These are phyloP conservation scores for Stagonosporopsis vannaccii DNA, from an alignment of 2,329 filamentous ascomycete genomes.

Conservation along the genomic window DNA sequence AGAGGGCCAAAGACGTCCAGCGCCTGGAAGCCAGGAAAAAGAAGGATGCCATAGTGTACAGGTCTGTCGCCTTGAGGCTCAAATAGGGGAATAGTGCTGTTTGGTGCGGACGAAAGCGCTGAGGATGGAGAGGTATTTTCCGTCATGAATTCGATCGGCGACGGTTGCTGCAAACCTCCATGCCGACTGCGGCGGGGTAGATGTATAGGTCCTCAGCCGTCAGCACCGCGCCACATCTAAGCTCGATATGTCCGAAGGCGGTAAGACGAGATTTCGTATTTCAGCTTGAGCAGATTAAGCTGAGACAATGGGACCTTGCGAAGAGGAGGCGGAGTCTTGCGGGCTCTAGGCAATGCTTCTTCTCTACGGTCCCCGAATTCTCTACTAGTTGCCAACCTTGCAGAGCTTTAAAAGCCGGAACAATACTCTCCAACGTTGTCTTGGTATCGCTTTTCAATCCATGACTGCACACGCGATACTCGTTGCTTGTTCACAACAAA, in stretches of 20 bases:
- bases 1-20: slow-evolving; percentile 54
- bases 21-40: slow-evolving; percentile 36
- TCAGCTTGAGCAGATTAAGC: slow-evolving; percentile 11
- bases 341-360: too few species aligned
- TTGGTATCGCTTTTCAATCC: too few species aligned
- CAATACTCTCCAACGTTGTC: too few species aligned
- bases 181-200: slow-evolving; percentile 12
- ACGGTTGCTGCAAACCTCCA: neutral
- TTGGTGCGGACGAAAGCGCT: neutral
- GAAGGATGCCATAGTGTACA: slow-evolving; percentile 31
- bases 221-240: slow-evolving; percentile 18
- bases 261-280: slow-evolving; percentile 1
- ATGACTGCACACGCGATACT: too few species aligned
- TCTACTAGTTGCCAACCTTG: neutral
- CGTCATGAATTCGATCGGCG: slow-evolving; percentile 1
- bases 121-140: neutral
- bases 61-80: slow-evolving; percentile 21
- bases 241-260: slow-evolving; percentile 2
- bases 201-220: slow-evolving; percentile 10
- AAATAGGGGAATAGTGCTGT: slow-evolving; percentile 13
- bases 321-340: too few species aligned
- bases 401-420: too few species aligned
- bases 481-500: too few species aligned
- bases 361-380: neutral
- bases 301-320: slow-evolving; percentile 5